Conservation (phyloP, 1,139 yeast genomes). For the Yamadazyma taylorii region DNA sequence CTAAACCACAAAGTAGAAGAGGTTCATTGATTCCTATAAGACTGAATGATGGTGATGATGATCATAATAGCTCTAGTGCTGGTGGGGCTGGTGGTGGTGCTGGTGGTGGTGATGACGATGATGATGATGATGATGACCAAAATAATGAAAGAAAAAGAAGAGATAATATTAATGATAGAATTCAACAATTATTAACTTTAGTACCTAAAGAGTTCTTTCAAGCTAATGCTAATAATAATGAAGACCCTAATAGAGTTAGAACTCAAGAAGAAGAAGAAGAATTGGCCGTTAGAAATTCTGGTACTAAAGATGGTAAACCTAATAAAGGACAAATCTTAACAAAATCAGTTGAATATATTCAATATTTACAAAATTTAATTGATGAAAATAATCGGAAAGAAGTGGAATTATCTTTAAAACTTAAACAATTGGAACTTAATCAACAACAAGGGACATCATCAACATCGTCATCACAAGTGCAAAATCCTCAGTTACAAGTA, state of each 20-base stretch:
- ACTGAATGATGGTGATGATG: slow-evolving; percentile 30
- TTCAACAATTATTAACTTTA: slow-evolving; percentile 72
- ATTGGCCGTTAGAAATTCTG: slow-evolving; percentile 50
- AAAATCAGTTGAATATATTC: slow-evolving; percentile 82
- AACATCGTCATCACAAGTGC: too few relatives aligned
- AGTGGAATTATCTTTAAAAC: slow-evolving; percentile 65
- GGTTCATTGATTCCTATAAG: slow-evolving; percentile 33
- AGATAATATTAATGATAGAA: slow-evolving; percentile 86
- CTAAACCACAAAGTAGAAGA: slow-evolving; percentile 43
- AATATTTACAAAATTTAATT: slow-evolving; percentile 68
- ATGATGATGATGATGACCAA: slow-evolving; percentile 35
- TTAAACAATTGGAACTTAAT: slow-evolving; percentile 50
- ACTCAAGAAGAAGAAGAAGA: slow-evolving; percentile 22
- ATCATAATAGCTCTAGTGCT: slow-evolving; percentile 28
- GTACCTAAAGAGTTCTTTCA: slow-evolving; percentile 65
- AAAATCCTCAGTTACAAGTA: slow-evolving; percentile 21
- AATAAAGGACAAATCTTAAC: slow-evolving; percentile 89
- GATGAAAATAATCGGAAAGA: slow-evolving; percentile 79
- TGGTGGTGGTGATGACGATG: slow-evolving; percentile 13
- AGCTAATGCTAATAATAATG: slow-evolving; percentile 9
- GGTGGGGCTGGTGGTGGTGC: too few relatives aligned
- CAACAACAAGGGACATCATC: too few relatives aligned
- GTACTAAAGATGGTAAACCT: slow-evolving; percentile 86
- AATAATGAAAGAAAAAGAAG: slow-evolving; percentile 67
- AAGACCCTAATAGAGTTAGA: slow-evolving; percentile 2